phyloP scores from a whole-genome alignment of 768 basidiomycete genomes.

The Lactarius hatsudake region DNA sequence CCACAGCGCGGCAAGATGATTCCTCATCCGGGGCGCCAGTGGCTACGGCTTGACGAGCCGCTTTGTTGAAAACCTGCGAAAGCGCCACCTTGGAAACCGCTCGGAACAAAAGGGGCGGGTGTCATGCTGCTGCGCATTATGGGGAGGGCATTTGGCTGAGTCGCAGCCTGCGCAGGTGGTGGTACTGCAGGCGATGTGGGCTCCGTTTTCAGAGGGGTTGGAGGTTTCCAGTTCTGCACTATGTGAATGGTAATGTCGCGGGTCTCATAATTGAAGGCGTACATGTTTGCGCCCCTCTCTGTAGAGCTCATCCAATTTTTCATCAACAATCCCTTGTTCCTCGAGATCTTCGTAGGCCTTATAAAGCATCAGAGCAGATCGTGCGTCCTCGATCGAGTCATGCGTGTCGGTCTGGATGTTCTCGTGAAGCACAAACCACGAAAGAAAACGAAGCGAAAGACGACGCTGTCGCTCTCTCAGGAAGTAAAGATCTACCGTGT shows the following conservation, averaged over 20 bases:
- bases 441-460: slow-evolving; percentile 86
- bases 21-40: slow-evolving; percentile 17
- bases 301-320: slow-evolving; percentile 84
- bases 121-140: slow-evolving; percentile 22
- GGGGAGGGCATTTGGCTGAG: slow-evolving; percentile 22
- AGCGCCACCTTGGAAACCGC: slow-evolving; percentile 20
- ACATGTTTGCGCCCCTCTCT: slow-evolving; percentile 74
- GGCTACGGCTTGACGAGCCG: slow-evolving; percentile 18
- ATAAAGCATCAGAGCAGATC: slow-evolving; percentile 80
- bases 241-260: not conserved
- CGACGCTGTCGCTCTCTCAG: slow-evolving; percentile 77
- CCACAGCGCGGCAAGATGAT: not conserved
- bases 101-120: slow-evolving; percentile 17
- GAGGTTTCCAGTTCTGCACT: slow-evolving; percentile 58
- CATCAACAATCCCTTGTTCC: slow-evolving; percentile 73
- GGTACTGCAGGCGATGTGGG: slow-evolving; percentile 4
- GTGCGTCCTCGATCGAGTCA: slow-evolving; percentile 98
- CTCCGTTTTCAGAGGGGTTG: slow-evolving; percentile 30
- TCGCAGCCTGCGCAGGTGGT: slow-evolving; percentile 22
- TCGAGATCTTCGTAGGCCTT: slow-evolving; percentile 78
- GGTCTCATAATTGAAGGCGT: slow-evolving; percentile 31
- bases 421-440: slow-evolving; percentile 90
- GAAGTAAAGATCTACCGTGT: slow-evolving; percentile 97
- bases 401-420: slow-evolving; percentile 93
- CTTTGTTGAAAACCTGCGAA: slow-evolving; percentile 22